phyloP scores from a whole-genome alignment of 768 basidiomycete species.

The Pisolithus marmoratus region DNA sequence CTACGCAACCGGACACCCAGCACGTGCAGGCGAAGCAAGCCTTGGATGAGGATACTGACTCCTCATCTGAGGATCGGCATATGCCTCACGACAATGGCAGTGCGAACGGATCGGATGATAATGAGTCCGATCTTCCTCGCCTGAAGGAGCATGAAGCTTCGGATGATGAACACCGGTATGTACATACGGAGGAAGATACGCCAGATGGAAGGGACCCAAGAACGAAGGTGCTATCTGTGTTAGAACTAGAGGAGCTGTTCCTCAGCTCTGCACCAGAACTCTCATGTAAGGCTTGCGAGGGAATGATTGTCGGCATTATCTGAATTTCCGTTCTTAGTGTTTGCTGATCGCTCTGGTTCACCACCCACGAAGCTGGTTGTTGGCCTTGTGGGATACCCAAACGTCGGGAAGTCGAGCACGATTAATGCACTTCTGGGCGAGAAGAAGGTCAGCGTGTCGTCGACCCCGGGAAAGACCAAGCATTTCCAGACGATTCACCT shows the following conservation, averaged over 20 bases:
- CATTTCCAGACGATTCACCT: conserved; percentile 98
- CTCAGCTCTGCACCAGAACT: conserved; percentile 63
- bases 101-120: conserved; percentile 25
- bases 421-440: conserved; percentile 95
- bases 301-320: not conserved
- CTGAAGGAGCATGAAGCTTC: conserved; percentile 26
- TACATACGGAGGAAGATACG: conserved; percentile 50
- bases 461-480: conserved; percentile 97
- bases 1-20: conserved; percentile 20
- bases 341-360: conserved; percentile 51
- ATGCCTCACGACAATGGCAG: conserved; percentile 20
- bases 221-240: conserved; percentile 74
- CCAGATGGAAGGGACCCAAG: conserved; percentile 54
- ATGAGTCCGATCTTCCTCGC: conserved; percentile 23
- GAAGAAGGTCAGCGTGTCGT: conserved; percentile 97
- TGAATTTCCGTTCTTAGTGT: conserved; percentile 41
- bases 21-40: conserved; percentile 4
- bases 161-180: conserved; percentile 39
- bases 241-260: conserved; percentile 86
- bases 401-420: conserved; percentile 97
- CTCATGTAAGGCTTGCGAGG: conserved; percentile 40
- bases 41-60: conserved; percentile 12
- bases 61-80: conserved; percentile 25
- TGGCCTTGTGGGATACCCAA: conserved; percentile 96
- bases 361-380: conserved; percentile 64